phyloP scores from a whole-genome alignment of 257 asterid species.

The Lycium ferocissimum region DNA sequence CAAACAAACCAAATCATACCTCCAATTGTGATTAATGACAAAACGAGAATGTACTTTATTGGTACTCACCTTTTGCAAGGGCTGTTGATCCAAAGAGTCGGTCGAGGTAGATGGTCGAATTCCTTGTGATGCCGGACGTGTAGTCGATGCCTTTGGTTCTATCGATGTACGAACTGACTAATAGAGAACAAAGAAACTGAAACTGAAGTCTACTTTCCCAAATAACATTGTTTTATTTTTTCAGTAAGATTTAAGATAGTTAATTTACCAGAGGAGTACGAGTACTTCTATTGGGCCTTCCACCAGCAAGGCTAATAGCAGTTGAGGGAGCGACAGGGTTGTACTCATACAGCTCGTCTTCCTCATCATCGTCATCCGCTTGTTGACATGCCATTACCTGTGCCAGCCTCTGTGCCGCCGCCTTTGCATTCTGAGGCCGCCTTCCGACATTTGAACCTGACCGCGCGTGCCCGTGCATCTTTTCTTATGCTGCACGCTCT shows the following conservation, averaged over 20 bases:
- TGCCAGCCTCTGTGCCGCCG: conserved; percentile 94
- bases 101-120: conserved; percentile 26
- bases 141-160: conserved; percentile 42
- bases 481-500: neutral
- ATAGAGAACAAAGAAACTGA: conserved; percentile 41
- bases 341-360: conserved; percentile 71
- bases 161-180: conserved; percentile 71
- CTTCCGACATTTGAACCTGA: conserved; percentile 49
- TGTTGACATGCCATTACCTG: conserved; percentile 81
- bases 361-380: conserved; percentile 72
- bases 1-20: conserved; percentile 23
- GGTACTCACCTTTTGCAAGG: neutral
- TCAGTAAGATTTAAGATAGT: neutral
- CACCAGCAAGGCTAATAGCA: conserved; percentile 81
- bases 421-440: conserved; percentile 77
- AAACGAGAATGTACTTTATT: too few species aligned
- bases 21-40: neutral
- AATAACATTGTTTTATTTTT: neutral
- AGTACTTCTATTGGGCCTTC: conserved; percentile 50
- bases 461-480: conserved; percentile 38
- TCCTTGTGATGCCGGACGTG: conserved; percentile 22
- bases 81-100: conserved; percentile 27
- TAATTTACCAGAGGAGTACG: conserved; percentile 72
- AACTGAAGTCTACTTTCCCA: conserved; percentile 30
- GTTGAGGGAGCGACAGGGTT: conserved; percentile 53